These are phyloP conservation scores for Fraxinus velutina DNA, from an alignment of 305 asterid species.

Conservation along the genomic window DNA sequence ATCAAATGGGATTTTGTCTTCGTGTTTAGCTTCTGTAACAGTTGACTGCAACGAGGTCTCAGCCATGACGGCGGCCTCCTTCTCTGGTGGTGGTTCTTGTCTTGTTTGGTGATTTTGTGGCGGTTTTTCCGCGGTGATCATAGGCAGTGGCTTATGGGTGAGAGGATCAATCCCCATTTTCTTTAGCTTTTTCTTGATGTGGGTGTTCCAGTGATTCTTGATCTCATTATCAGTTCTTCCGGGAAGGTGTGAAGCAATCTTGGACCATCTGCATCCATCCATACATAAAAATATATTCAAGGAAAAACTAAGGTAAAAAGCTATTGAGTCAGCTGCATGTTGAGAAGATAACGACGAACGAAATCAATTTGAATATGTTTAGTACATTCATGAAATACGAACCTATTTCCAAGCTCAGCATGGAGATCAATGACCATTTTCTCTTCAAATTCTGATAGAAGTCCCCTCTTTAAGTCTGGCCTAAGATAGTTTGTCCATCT, in stretches of 20 bases:
- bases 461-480: constrained; percentile 80
- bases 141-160: constrained; percentile 68
- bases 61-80: not conserved
- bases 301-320: not conserved
- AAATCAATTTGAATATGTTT: not conserved
- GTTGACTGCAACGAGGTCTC: constrained; percentile 32
- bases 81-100: constrained; percentile 2
- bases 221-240: constrained; percentile 91
- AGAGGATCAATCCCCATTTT: constrained; percentile 82
- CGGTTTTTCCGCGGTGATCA: constrained; percentile 3
- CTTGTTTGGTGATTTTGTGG: constrained; percentile 3
- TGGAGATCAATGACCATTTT: constrained; percentile 85
- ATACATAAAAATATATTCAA: not conserved
- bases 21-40: constrained; percentile 17
- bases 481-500: constrained; percentile 79
- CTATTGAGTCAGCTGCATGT: not conserved
- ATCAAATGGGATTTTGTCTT: constrained; percentile 21
- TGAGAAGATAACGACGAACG: not conserved
- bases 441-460: constrained; percentile 73
- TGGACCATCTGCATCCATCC: constrained; percentile 63
- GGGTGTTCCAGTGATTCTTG: constrained; percentile 89
- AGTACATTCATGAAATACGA: not conserved
- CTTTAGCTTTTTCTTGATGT: constrained; percentile 71
- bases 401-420: constrained; percentile 89
- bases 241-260: constrained; percentile 82